Percentiles rank a stretch among this genome's conserved stretches.
Conservation (phyloP, 345 rosid genomes). For the Orychophragmus violaceus region DNA sequence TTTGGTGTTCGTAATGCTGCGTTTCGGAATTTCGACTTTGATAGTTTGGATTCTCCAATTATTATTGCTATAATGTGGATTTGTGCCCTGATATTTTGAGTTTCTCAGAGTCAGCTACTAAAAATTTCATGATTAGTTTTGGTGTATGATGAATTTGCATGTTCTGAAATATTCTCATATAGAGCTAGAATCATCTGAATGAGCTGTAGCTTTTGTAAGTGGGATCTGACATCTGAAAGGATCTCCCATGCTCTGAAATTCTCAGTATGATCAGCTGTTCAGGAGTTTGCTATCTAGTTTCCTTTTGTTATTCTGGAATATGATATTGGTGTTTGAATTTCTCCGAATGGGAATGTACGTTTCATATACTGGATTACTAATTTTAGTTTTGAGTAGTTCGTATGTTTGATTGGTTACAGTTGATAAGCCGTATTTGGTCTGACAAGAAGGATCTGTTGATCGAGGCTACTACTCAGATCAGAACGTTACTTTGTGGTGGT, state of each 20-base stretch:
- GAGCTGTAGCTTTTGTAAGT: slow-evolving; percentile 1
- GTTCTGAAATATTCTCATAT: not conserved
- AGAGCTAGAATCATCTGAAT: not conserved
- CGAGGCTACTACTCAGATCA: slow-evolving; percentile 35
- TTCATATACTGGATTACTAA: not conserved
- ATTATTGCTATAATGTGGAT: not conserved
- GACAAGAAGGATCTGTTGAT: slow-evolving; percentile 33
- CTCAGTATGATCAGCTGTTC: not conserved
- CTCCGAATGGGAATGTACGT: not conserved
- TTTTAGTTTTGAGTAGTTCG: slow-evolving; percentile 12
- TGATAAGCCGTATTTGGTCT: slow-evolving; percentile 33
- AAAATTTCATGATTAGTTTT: not conserved
- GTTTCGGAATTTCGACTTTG: slow-evolving; percentile 3
- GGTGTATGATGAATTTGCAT: slow-evolving; percentile 3
- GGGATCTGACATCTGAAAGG: not conserved
- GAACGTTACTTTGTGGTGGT: slow-evolving; percentile 34
- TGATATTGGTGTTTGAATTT: not conserved
- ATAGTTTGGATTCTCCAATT: not conserved
- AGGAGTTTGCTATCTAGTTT: not conserved
- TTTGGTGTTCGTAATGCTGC: not conserved
- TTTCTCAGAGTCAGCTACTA: not conserved
- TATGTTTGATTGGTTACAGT: slow-evolving; percentile 29
- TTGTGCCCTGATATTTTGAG: not conserved
- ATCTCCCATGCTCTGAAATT: not conserved
- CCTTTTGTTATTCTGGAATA: not conserved